Evolutionary conservation across 23 red algal genomes (phyloP), one percentile per base, ranked within the genome.

Genomic region (Gracilariopsis chorda): DNA sequence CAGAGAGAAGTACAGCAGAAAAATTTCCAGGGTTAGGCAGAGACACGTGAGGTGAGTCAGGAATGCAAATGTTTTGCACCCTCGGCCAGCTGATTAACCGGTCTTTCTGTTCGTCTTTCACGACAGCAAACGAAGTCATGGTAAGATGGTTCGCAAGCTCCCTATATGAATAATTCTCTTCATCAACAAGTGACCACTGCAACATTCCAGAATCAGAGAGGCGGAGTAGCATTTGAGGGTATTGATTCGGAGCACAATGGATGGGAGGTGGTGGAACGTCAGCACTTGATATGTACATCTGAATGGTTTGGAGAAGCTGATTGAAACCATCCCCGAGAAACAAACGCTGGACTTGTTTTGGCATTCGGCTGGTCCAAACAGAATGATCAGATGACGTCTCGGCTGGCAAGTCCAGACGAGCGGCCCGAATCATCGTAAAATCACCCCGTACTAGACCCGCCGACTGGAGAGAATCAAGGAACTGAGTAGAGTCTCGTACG

Each of bases 11-110:
- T n/a, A 60, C 7, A 5, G 55, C 55, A 19, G 7, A 7, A 12
- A 82, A 82, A 16, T 56, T 21, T 27, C 20, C 47, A 20, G 77
- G 77, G 49, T 82, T 42, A 9, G 77, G 48, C 30, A 82, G 77
- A 12, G 0, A 16, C 0, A 2, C 20, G 49, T 82, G 40, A 4
- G 77, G 48, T 0, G 77, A 27, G 40, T 56, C n/a, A 4, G 77
- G 30, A 13, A 82, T 82, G 49, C 21, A 59, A 9, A 56, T 7
- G 52, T 82, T 82, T 59, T 63, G 77, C 4, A 57, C 77, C 37
- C 77, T 0, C 27, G 77, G 77, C 49, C 53, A 82, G 40, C 47
- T 57, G 16, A 82, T 82, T 12, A 82, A 27, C 14, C 77, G 48
- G 40, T 82, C 77, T 25, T 27, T 41, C 4, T 52, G 10, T 6